Conservation (phyloP, 2,329 filamentous ascomycete genomes). For the Chrysoporthe deuterocubensis region DNA sequence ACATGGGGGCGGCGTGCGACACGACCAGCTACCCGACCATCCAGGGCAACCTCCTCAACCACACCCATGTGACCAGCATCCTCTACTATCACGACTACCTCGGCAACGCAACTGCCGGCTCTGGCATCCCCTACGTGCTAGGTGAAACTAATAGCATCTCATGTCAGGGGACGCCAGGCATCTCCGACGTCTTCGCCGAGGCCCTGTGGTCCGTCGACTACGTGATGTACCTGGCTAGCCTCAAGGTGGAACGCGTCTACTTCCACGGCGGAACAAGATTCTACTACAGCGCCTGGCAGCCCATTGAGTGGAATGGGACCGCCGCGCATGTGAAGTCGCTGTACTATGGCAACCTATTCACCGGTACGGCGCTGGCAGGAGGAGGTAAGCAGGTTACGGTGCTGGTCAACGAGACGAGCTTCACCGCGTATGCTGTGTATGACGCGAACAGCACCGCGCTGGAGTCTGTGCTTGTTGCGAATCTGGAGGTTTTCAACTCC, state of each 20-base stretch:
- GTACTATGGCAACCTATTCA: slow-evolving; percentile 33
- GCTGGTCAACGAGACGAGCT: slow-evolving; percentile 16
- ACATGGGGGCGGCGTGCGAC: slow-evolving; percentile 18
- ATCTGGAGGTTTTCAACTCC: slow-evolving; percentile 17
- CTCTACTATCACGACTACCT: slow-evolving; percentile 31
- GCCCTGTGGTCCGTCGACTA: slow-evolving; percentile 23
- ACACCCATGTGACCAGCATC: slow-evolving; percentile 28
- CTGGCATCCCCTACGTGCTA: slow-evolving; percentile 27
- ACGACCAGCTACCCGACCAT: slow-evolving; percentile 18
- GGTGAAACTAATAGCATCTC: slow-evolving; percentile 23
- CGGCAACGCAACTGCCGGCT: slow-evolving; percentile 21
- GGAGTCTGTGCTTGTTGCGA: slow-evolving; percentile 12
- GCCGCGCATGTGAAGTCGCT: slow-evolving; percentile 26
- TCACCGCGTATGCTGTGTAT: slow-evolving; percentile 16
- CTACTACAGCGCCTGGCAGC: slow-evolving; percentile 34
- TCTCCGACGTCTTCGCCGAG: slow-evolving; percentile 17
- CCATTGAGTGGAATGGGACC: slow-evolving; percentile 27
- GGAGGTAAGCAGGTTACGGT: slow-evolving; percentile 14
- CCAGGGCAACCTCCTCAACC: slow-evolving; percentile 28
- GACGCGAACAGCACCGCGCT: slow-evolving; percentile 12
- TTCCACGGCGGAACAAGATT: slow-evolving; percentile 32
- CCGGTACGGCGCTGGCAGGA: slow-evolving; percentile 26
- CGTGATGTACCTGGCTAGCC: slow-evolving; percentile 15
- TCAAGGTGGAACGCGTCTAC: slow-evolving; percentile 18
- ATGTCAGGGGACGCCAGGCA: slow-evolving; percentile 12